Base-by-base conservation (phyloP, 2,329 filamentous ascomycete species). In the Fusarium verrucosum region DNA sequence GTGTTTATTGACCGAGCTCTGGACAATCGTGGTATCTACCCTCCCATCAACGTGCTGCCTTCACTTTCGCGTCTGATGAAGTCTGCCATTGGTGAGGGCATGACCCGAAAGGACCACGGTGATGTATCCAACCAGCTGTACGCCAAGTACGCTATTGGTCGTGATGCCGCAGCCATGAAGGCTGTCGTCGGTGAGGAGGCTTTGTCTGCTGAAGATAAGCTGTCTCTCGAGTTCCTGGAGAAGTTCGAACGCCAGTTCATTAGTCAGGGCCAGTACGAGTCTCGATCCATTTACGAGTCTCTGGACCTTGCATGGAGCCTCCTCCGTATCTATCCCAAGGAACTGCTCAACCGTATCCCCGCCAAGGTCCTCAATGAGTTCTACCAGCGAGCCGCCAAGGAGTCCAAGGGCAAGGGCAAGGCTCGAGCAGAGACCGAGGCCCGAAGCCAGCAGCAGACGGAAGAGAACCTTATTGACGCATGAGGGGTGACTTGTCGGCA, bases 1-100 rank as follows among this genome's bases (percentile, higher is more conserved):
- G 97, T 99, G 76, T 98, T 96, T 81, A 87, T 99, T 74, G 95
- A 99, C 79, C 92, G 94, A 81, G 89, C 91, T 75, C 85, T 99
- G 50, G 79, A 93, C 85, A 99, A 99, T 86, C 95, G 95, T 83
- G 94, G 94, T 81, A 89, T 99, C 81, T 97, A 97, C 84, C 95
- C 95, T 50, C 95, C 95, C 19, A 99, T 99, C 84, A 99, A 99
- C 83, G 95, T 99, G 66, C 84, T 99, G 62, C 95, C 95, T 22
- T 99, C 95, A 43, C 90, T 99, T 35, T 99, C 95, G 22, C 95
- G 95, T 87, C 90, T 99, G 76, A 99, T 99, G 95, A 99, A 99
- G 82, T 99, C 95, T 74, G 95, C 95, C 78, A 99, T 99, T 75
- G 95, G 95, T 73, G 94, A 98, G 82, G 92, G 92, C 68, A 94